A percentile compares a stretch with the other conserved stretches of the same genome.
These are phyloP conservation scores for Arctium minus DNA, from an alignment of 129 eudicot species.

Conservation along the genomic window DNA sequence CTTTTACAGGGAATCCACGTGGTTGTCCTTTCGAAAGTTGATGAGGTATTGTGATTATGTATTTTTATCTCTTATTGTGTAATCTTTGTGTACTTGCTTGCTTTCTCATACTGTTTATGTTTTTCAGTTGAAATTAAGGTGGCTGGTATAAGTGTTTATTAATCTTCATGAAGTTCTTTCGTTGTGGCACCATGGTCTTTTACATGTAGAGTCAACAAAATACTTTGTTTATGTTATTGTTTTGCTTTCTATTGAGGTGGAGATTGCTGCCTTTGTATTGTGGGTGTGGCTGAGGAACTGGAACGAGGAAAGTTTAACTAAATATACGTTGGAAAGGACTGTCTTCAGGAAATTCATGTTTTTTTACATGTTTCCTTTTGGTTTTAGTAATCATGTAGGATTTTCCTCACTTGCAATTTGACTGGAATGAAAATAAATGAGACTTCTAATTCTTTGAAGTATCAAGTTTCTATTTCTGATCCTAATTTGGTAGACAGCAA, in stretches of 20 bases:
- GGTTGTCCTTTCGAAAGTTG: constrained; percentile 48
- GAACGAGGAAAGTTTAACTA: background rate
- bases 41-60: constrained; percentile 53
- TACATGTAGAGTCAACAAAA: background rate
- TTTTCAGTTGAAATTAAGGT: background rate
- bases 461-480: background rate
- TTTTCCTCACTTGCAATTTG: background rate
- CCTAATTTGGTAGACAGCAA: background rate
- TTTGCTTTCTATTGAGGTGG: too few species aligned
- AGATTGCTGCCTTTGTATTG: too few species aligned
- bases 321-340: background rate
- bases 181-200: background rate
- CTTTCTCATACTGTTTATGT: background rate
- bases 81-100: background rate
- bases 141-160: background rate
- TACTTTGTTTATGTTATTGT: background rate
- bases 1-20: constrained; percentile 73
- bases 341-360: background rate
- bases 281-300: background rate
- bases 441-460: background rate
- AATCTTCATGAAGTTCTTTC: background rate
- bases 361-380: background rate
- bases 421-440: background rate
- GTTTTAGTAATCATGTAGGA: background rate
- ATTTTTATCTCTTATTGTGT: background rate